These are phyloP conservation scores for Bolboschoenoplectus hybrid DNA, from an alignment of 202 grass and related monocot genomes.

Conservation along the genomic window DNA sequence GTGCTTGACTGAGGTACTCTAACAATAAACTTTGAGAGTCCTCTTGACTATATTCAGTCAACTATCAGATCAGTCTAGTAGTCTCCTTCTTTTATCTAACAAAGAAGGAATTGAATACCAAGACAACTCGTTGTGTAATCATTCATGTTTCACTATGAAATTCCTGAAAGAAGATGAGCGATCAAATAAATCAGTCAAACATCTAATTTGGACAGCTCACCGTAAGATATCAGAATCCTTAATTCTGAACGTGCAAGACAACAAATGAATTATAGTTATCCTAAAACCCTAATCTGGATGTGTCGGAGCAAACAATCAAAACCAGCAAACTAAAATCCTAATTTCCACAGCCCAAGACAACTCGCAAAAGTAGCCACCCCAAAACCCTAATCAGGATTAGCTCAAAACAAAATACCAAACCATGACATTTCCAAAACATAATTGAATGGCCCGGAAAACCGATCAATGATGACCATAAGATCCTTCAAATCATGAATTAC, in stretches of 20 bases:
- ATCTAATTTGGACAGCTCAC: neutral
- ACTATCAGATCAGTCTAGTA: slow-evolving; percentile 6
- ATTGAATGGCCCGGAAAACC: neutral
- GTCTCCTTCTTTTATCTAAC: neutral
- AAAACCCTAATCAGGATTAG: neutral
- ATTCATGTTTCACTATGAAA: neutral
- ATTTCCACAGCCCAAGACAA: slow-evolving; percentile 5
- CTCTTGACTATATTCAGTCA: neutral
- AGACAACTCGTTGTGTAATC: neutral
- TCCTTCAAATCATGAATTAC: neutral
- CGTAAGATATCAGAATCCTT: neutral
- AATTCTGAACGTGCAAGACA: neutral
- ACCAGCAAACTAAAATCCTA: neutral
- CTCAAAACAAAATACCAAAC: neutral
- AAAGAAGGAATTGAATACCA: neutral
- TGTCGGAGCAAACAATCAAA: neutral
- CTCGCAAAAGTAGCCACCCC: neutral
- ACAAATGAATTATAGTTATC: neutral
- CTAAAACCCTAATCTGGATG: neutral
- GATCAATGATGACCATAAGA: neutral
- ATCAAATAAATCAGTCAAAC: neutral
- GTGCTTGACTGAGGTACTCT: slow-evolving; percentile 12
- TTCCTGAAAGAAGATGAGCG: neutral
- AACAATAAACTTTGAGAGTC: neutral
- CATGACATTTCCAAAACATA: neutral